phyloP scores from a whole-genome alignment of 2,329 filamentous ascomycete genomes.

The Exserohilum rostratum region DNA sequence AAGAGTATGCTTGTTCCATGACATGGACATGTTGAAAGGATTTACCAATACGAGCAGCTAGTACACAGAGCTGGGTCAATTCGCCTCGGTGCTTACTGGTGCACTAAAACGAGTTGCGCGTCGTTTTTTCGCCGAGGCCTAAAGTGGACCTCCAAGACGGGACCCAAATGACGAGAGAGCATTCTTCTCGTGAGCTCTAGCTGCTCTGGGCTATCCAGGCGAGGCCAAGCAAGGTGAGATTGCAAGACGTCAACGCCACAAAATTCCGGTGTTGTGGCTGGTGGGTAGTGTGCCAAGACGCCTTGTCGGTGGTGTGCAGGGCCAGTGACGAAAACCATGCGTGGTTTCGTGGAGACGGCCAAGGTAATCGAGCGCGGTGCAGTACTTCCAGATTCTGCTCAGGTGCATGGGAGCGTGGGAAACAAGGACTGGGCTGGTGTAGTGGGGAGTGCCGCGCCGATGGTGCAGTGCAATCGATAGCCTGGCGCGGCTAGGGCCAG shows the following conservation, averaged over 20 bases:
- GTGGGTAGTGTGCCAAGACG: background rate
- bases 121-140: conserved; percentile 5
- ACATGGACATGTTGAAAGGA: too few relatives aligned
- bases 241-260: background rate
- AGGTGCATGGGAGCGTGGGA: too few relatives aligned
- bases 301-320: background rate
- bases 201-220: conserved; percentile 3
- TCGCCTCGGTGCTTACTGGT: conserved; percentile 23
- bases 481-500: conserved; percentile 25
- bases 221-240: background rate
- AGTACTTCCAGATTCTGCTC: too few relatives aligned
- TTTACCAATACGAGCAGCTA: conserved; percentile 16
- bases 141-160: conserved; percentile 2
- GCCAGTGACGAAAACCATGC: background rate
- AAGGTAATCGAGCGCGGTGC: too few relatives aligned
- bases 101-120: conserved; percentile 9
- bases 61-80: conserved; percentile 22
- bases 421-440: too few relatives aligned
- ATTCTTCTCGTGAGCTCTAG: conserved; percentile 2
- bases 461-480: conserved; percentile 28
- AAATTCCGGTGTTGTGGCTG: conserved; percentile 3
- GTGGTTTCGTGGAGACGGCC: background rate
- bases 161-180: background rate
- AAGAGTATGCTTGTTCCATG: too few relatives aligned
- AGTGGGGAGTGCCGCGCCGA: too few relatives aligned